A percentile compares a stretch with the other conserved stretches of the same genome.
Conservation (phyloP, 345 rosid species). For the Gossypium raimondii region DNA sequence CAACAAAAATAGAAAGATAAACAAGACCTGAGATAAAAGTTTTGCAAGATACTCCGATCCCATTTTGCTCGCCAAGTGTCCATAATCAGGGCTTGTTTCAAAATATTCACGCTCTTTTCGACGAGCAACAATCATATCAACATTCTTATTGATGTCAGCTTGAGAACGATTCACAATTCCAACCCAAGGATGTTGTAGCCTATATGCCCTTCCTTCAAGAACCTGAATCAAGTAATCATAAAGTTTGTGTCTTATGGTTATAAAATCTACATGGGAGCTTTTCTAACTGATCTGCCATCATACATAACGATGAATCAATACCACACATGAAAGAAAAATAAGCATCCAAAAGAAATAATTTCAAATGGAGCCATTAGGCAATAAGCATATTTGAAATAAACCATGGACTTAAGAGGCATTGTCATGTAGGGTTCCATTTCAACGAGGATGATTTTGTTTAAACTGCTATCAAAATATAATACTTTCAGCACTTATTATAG, state of each 20-base stretch:
- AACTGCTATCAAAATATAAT: not conserved
- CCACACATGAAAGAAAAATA: not conserved
- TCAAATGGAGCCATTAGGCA: not conserved
- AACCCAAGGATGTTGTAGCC: conserved; percentile 99
- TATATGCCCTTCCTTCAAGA: conserved; percentile 91
- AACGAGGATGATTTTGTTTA: not conserved
- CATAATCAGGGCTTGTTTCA: conserved; percentile 96
- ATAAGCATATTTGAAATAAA: not conserved
- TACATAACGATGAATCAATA: conserved; percentile 4
- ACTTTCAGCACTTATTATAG: conserved; percentile 6
- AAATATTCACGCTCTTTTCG: conserved; percentile 91
- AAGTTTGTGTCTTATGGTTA: conserved; percentile 1
- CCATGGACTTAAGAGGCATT: not conserved
- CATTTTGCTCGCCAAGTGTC: conserved; percentile 90
- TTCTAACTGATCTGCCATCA: not conserved
- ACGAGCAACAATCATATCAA: conserved; percentile 91
- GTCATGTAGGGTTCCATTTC: not conserved
- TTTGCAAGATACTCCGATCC: conserved; percentile 98
- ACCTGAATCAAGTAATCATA: conserved; percentile 46
- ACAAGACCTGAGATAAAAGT: conserved; percentile 75
- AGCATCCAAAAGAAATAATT: not conserved
- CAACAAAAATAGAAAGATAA: conserved; percentile 2
- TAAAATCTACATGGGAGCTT: not conserved
- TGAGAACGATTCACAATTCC: conserved; percentile 99
- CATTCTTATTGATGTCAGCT: conserved; percentile 96